Evolutionary conservation across 129 eudicot species (phyloP).

Genomic region (Arctium minus): DNA sequence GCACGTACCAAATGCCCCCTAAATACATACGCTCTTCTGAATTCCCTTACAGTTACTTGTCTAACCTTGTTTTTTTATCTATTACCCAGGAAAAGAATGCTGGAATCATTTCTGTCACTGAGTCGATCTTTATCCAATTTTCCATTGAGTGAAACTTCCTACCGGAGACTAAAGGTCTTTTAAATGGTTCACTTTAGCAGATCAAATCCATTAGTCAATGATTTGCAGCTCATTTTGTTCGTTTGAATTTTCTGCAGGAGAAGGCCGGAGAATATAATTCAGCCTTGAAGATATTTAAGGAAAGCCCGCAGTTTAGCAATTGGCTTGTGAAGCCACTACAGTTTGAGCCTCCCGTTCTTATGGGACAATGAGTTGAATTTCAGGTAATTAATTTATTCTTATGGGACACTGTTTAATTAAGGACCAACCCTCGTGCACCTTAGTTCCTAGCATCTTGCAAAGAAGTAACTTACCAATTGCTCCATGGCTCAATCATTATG

Average conservation of each 20-base stretch:
- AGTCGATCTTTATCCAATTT: slow-evolving; percentile 29
- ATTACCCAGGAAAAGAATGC: slow-evolving; percentile 63
- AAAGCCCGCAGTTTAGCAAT: slow-evolving; percentile 61
- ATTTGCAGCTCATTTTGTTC: slow-evolving; percentile 2
- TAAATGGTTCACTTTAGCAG: slow-evolving; percentile 6
- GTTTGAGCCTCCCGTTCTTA: slow-evolving; percentile 50
- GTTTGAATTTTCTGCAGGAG: slow-evolving; percentile 45
- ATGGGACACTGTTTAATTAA: not conserved
- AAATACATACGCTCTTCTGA: too few relatives aligned
- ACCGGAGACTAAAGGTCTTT: slow-evolving; percentile 66
- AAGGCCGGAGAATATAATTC: slow-evolving; percentile 49
- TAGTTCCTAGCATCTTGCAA: too few relatives aligned
- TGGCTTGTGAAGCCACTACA: slow-evolving; percentile 75
- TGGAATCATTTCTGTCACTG: slow-evolving; percentile 62
- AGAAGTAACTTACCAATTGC: too few relatives aligned
- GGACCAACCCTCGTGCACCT: too few relatives aligned
- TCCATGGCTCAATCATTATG: too few relatives aligned
- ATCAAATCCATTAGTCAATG: not conserved
- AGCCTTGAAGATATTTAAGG: slow-evolving; percentile 61
- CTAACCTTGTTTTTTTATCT: not conserved
- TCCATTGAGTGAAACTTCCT: slow-evolving; percentile 34
- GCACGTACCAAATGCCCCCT: too few relatives aligned
- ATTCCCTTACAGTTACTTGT: not conserved
- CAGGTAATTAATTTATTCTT: slow-evolving; percentile 11
- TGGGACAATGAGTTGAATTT: slow-evolving; percentile 39